Evolutionary conservation across 2,329 filamentous ascomycete genomes (phyloP).

Genomic region (Elsinoe fawcettii): DNA sequence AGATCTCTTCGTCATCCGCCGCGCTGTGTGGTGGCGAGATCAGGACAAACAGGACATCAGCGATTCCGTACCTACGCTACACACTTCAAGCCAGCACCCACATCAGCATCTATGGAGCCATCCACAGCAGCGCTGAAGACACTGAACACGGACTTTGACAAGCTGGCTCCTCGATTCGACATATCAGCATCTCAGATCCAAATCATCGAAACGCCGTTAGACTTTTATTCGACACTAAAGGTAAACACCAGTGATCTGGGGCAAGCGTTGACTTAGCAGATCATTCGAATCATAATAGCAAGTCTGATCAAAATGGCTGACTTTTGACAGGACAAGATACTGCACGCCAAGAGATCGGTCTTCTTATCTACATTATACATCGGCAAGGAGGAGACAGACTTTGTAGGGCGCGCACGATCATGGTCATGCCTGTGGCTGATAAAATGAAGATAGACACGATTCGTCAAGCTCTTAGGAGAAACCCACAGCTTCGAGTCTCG

Average conservation of each 20-base stretch:
- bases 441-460: slow-evolving; percentile 60
- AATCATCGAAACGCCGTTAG: slow-evolving; percentile 70
- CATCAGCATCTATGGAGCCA: slow-evolving; percentile 5
- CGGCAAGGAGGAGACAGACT: slow-evolving; percentile 82
- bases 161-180: slow-evolving; percentile 82
- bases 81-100: not conserved
- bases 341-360: slow-evolving; percentile 66
- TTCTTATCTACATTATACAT: slow-evolving; percentile 97
- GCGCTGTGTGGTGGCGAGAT: not conserved
- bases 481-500: slow-evolving; percentile 70
- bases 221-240: slow-evolving; percentile 89
- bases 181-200: slow-evolving; percentile 71
- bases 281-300: too few species aligned
- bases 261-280: not conserved
- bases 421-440: not conserved
- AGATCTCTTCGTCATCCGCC: not conserved
- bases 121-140: slow-evolving; percentile 38
- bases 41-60: not conserved
- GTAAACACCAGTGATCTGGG: slow-evolving; percentile 36
- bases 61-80: not conserved
- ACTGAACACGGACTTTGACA: slow-evolving; percentile 70
- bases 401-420: slow-evolving; percentile 44
- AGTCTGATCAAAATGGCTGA: not conserved
- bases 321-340: slow-evolving; percentile 62
- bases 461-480: slow-evolving; percentile 63